Conservation (phyloP, 306 rosid species). For the Canavalia gladiata region DNA sequence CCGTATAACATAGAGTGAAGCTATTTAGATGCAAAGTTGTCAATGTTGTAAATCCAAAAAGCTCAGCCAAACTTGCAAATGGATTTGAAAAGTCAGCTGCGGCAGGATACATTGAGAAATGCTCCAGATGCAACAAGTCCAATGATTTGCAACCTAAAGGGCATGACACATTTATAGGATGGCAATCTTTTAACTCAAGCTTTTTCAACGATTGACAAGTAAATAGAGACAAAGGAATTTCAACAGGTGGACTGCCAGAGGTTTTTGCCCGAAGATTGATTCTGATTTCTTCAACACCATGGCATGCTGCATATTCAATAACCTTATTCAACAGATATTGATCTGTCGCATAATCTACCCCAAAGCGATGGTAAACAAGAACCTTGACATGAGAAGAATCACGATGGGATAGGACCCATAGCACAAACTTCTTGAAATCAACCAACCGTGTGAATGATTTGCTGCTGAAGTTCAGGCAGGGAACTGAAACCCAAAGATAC, state of each 20-base stretch:
- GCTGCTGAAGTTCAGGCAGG: constrained; percentile 58
- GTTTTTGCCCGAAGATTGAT: constrained; percentile 57
- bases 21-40: constrained; percentile 60
- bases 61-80: constrained; percentile 45
- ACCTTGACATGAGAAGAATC: constrained; percentile 50
- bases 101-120: constrained; percentile 46
- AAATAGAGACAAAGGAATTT: constrained; percentile 53
- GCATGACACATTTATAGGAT: constrained; percentile 49
- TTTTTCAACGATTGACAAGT: constrained; percentile 56
- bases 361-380: constrained; percentile 55
- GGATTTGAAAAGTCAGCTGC: constrained; percentile 47
- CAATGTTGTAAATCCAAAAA: constrained; percentile 56
- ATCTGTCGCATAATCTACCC: constrained; percentile 65
- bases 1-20: constrained; percentile 50
- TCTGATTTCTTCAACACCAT: constrained; percentile 56
- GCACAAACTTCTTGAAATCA: constrained; percentile 59
- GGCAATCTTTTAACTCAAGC: constrained; percentile 60
- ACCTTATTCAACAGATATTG: constrained; percentile 57
- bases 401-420: constrained; percentile 54
- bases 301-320: constrained; percentile 54
- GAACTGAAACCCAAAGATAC: constrained; percentile 54
- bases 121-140: constrained; percentile 52
- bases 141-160: constrained; percentile 47
- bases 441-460: constrained; percentile 54
- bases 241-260: constrained; percentile 59